These are phyloP conservation scores for Dichotomopilus funicola DNA, from an alignment of 2,329 filamentous ascomycete genomes.

Conservation along the genomic window DNA sequence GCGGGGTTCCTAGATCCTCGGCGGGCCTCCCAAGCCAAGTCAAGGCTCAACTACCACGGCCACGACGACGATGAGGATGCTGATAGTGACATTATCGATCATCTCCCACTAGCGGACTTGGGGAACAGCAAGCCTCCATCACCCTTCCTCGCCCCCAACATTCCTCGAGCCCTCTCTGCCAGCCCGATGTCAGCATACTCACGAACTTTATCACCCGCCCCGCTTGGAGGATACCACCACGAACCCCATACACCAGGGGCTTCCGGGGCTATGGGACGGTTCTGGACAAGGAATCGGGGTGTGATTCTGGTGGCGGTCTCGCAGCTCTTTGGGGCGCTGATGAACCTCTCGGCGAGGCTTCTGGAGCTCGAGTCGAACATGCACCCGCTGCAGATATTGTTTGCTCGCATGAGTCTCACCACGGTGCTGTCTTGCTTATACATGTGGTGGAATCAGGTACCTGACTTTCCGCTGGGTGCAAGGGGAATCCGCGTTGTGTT, in stretches of 20 bases:
- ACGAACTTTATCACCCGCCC: constrained; percentile 17
- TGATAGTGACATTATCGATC: constrained; percentile 24
- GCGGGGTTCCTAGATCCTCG: constrained; percentile 22
- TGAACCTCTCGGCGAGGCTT: constrained; percentile 76
- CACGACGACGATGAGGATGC: constrained; percentile 20
- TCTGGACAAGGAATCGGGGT: constrained; percentile 64
- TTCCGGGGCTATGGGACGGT: constrained; percentile 17
- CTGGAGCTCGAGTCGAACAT: constrained; percentile 68
- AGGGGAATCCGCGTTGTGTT: constrained; percentile 62
- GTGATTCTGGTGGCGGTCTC: constrained; percentile 65
- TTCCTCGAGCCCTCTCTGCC: constrained; percentile 34
- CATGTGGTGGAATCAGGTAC: constrained; percentile 64
- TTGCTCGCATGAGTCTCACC: constrained; percentile 72
- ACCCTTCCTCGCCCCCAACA: constrained; percentile 27
- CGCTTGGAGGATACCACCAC: too few species aligned
- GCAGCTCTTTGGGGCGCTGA: constrained; percentile 75
- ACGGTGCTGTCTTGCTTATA: constrained; percentile 59
- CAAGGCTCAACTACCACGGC: constrained; percentile 2
- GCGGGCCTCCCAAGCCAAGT: constrained; percentile 21
- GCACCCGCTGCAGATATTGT: constrained; percentile 79
- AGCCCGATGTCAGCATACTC: constrained; percentile 35
- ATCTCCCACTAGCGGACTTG: constrained; percentile 23
- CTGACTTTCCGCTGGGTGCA: constrained; percentile 64
- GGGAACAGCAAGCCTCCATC: constrained; percentile 21
- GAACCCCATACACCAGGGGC: constrained; percentile 4